phyloP scores from a whole-genome alignment of 768 basidiomycete species.

The Panus rudis region DNA sequence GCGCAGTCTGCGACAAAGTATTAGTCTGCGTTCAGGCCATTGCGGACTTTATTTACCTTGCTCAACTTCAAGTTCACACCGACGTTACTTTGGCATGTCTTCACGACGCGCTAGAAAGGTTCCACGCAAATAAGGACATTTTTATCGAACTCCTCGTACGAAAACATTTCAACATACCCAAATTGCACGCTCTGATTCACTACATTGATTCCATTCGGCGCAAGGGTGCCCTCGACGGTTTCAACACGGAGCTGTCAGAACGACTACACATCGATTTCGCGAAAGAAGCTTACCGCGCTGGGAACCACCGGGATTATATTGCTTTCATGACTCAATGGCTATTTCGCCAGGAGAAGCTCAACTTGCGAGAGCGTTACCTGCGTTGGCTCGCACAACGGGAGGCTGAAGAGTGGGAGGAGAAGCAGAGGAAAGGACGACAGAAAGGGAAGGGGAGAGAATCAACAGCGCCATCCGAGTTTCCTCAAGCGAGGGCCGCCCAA shows the following conservation, averaged over 20 bases:
- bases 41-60: conserved; percentile 15
- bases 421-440: too few species aligned
- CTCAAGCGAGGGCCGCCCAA: too few species aligned
- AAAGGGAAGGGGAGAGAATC: too few species aligned
- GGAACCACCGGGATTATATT: conserved; percentile 17
- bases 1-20: too few species aligned
- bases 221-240: conserved; percentile 14
- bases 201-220: conserved; percentile 11
- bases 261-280: conserved; percentile 37
- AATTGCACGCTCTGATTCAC: conserved; percentile 15
- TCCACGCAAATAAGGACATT: conserved; percentile 17
- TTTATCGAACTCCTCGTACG: conserved; percentile 14
- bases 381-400: too few species aligned
- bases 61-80: conserved; percentile 9
- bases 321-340: conserved; percentile 37
- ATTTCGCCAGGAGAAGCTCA: conserved; percentile 27
- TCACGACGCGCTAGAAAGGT: conserved; percentile 7
- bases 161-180: conserved; percentile 23
- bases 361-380: conserved; percentile 20
- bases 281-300: conserved; percentile 26
- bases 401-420: too few species aligned
- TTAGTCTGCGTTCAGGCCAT: too few species aligned
- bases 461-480: too few species aligned
- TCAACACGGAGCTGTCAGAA: conserved; percentile 24
- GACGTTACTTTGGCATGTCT: conserved; percentile 7